A percentile compares a stretch with the other conserved stretches of the same genome.
These are phyloP conservation scores for Platanus orientalis DNA, from an alignment of 164 flowering plant species.

Conservation along the genomic window DNA sequence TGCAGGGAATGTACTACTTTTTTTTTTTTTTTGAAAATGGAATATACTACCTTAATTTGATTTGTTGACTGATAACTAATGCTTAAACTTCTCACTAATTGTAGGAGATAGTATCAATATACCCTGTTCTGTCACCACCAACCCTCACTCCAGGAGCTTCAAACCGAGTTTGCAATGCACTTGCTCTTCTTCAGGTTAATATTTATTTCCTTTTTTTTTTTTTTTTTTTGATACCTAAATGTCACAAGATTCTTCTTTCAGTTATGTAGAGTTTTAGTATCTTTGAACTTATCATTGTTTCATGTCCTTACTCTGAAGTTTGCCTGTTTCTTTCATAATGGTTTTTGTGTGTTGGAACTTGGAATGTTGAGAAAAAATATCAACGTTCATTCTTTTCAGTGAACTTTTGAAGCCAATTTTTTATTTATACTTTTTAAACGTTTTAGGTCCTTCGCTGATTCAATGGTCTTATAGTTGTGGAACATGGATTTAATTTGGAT, in stretches of 20 bases:
- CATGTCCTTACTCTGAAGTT: not conserved
- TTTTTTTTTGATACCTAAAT: not conserved
- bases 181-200: conserved; percentile 87
- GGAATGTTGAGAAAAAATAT: too few relatives aligned
- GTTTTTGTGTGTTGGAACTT: too few relatives aligned
- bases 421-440: too few relatives aligned
- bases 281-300: not conserved
- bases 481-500: too few relatives aligned
- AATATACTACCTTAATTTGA: not conserved
- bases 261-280: not conserved
- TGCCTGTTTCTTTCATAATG: too few relatives aligned
- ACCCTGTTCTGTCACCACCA: conserved; percentile 37
- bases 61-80: not conserved
- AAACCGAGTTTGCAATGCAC: conserved; percentile 88
- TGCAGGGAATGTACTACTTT: too few relatives aligned
- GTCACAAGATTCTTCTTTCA: not conserved
- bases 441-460: too few relatives aligned
- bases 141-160: conserved; percentile 70
- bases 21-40: too few relatives aligned
- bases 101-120: conserved; percentile 6
- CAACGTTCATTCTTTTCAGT: too few relatives aligned
- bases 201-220: not conserved
- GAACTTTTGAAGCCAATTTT: too few relatives aligned
- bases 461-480: too few relatives aligned
- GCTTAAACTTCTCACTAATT: not conserved